Evolutionary conservation across 768 basidiomycete genomes (phyloP).

Genomic region (Phlegmacium glaucopus): DNA sequence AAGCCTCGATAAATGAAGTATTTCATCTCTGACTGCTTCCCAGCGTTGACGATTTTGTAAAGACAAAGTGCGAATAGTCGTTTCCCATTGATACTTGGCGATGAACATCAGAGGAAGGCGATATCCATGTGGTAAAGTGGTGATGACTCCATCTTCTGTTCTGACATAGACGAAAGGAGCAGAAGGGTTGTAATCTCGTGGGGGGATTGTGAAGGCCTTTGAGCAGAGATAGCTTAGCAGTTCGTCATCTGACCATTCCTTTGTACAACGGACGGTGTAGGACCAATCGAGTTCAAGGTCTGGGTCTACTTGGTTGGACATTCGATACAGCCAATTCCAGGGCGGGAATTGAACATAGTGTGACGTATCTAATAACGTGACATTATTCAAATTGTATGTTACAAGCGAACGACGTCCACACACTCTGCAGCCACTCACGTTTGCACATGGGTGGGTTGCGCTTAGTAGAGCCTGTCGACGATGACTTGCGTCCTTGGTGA

Average conservation of each 20-base stretch:
- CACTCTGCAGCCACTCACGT: too few relatives aligned
- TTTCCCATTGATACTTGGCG: slow-evolving; percentile 41
- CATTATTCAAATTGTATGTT: too few relatives aligned
- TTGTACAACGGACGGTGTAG: slow-evolving; percentile 13
- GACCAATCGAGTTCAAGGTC: slow-evolving; percentile 17
- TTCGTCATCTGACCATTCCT: slow-evolving; percentile 13
- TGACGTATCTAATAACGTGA: too few relatives aligned
- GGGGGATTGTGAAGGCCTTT: slow-evolving; percentile 17
- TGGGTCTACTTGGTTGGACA: too few relatives aligned
- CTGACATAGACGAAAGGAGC: slow-evolving; percentile 15
- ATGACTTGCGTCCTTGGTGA: too few relatives aligned
- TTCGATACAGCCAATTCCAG: too few relatives aligned
- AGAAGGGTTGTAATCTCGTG: slow-evolving; percentile 15
- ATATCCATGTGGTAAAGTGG: slow-evolving; percentile 35
- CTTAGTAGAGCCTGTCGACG: too few relatives aligned
- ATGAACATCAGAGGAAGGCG: slow-evolving; percentile 42
- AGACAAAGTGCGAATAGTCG: background rate
- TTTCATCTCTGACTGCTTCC: slow-evolving; percentile 41
- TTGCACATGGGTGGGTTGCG: too few relatives aligned
- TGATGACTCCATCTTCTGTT: slow-evolving; percentile 14
- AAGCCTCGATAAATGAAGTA: slow-evolving; percentile 38
- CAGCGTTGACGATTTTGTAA: slow-evolving; percentile 24
- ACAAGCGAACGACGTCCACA: too few relatives aligned
- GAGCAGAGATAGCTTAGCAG: slow-evolving; percentile 14
- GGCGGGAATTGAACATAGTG: too few relatives aligned